Conservation (phyloP, 495 filamentous ascomycete species). For the Pyrenula massariospora region DNA sequence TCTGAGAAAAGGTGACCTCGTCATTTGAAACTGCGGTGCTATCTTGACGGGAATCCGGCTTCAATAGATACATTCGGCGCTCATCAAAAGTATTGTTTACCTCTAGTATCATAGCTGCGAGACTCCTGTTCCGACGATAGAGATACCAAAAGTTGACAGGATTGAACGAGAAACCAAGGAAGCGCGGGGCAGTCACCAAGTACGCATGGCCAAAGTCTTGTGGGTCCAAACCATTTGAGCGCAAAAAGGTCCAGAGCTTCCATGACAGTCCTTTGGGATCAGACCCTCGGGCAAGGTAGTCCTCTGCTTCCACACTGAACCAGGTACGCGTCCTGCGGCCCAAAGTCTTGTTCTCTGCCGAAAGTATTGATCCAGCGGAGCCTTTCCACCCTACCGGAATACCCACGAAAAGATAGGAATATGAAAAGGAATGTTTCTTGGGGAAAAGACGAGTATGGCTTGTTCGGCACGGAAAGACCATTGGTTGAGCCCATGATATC, state of each 20-base stretch:
- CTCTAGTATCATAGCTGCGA: constrained; percentile 55
- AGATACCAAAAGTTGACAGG: constrained; percentile 71
- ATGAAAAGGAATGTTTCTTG: constrained; percentile 7
- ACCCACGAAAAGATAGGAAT: constrained; percentile 10
- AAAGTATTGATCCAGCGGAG: constrained; percentile 7
- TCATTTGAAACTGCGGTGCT: constrained; percentile 20
- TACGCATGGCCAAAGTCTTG: constrained; percentile 40
- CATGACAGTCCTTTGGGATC: not conserved
- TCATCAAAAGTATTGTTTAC: constrained; percentile 70
- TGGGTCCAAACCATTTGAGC: constrained; percentile 8
- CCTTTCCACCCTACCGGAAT: constrained; percentile 12
- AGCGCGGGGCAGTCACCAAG: constrained; percentile 55
- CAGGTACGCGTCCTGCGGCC: not conserved
- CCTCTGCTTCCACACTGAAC: not conserved
- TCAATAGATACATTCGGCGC: constrained; percentile 32
- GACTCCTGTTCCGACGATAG: constrained; percentile 39
- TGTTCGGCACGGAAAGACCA: constrained; percentile 9
- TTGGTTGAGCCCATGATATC: constrained; percentile 1
- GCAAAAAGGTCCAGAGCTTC: not conserved
- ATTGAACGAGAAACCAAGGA: constrained; percentile 61
- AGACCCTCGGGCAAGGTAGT: not conserved
- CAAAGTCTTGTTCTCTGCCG: constrained; percentile 4
- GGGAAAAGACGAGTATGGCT: constrained; percentile 7
- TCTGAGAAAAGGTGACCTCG: constrained; percentile 12
- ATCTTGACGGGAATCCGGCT: constrained; percentile 1